Evolutionary conservation across 768 basidiomycete species (phyloP).

Genomic region (Rhizopogon vulgaris): DNA sequence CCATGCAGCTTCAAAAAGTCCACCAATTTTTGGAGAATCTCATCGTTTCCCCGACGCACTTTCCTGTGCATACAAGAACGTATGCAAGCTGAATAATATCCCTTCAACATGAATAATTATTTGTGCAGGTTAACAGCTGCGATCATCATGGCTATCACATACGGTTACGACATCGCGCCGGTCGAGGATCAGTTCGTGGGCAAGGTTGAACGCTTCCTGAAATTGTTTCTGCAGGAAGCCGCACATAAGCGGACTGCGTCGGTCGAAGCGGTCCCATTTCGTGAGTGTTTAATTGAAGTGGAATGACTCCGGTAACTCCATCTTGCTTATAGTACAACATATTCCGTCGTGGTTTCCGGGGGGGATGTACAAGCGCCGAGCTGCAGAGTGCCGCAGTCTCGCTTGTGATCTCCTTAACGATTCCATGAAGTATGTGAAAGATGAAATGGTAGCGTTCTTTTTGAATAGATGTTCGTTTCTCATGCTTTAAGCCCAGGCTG

Average conservation of each 20-base stretch:
- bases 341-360: conserved; percentile 31
- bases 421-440: conserved; percentile 16
- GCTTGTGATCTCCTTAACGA: conserved; percentile 15
- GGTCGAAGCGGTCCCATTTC: conserved; percentile 17
- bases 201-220: conserved; percentile 7
- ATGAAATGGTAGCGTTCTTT: conserved; percentile 14
- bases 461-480: neutral
- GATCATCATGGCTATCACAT: conserved; percentile 17
- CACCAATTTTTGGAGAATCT: conserved; percentile 19
- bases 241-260: conserved; percentile 18
- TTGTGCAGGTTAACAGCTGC: conserved; percentile 14
- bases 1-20: conserved; percentile 12
- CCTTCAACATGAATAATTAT: neutral
- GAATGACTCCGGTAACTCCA: neutral
- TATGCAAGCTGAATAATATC: conserved; percentile 7
- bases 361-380: conserved; percentile 16
- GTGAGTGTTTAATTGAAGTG: conserved; percentile 9
- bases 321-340: conserved; percentile 8
- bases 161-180: conserved; percentile 20
- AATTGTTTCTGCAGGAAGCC: conserved; percentile 9
- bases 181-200: conserved; percentile 22
- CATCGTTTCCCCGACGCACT: conserved; percentile 13
- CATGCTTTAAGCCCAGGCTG: conserved; percentile 5
- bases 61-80: conserved; percentile 13
- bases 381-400: conserved; percentile 12